Base-by-base conservation (phyloP, 441 rosid genomes). In the Syzygium malaccense region DNA sequence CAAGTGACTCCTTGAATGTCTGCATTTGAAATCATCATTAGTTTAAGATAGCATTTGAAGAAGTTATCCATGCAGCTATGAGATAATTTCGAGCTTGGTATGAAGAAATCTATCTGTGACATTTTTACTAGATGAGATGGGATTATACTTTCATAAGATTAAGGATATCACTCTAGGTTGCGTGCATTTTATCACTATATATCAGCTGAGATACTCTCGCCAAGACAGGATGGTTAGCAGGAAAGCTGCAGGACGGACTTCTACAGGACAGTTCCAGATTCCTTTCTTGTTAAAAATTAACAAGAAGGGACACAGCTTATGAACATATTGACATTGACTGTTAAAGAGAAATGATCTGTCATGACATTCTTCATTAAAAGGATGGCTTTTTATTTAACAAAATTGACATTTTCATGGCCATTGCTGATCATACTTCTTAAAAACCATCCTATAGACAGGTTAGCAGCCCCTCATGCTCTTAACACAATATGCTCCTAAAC, bases 1-100 rank as follows among this genome's bases (percentile, higher is more conserved):
- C 79, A 86, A 96, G 97, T 53, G 99, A 97, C 87, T 97, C 99
- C 92, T 93, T 95, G 92, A 95, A 96, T 79, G 99, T 97, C 99
- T 97, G 96, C 92, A 93, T 88, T 60, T 33, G 78, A 88, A 41
- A 79, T 45, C 56, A 86, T 86, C 86, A 80, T 41, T 41, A 75
- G 83, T 75, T 75, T 84, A 53, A 88, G 91, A 53, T 86, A 86
- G 53, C 86, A 85, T 48, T 28, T n/a, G 32, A 14, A 19, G 87
- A 37, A 30, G 28, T 85, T 85, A 85, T 49, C 86, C 45, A 25
- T 7, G 68, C 49, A 54, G 51, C 83, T 41, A 75, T 23, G n/a
- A 75, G 83, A 41, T 12, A 41, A 25, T 12, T 75, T 75, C 15
- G 26, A 23, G 83, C 51, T 23, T 75, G 18, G 83, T 6, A 41